Percentiles rank a stretch among this genome's conserved stretches.
Conservation (phyloP, 1,284 basidiomycete genomes). For the Ceratobasidium sp. region DNA sequence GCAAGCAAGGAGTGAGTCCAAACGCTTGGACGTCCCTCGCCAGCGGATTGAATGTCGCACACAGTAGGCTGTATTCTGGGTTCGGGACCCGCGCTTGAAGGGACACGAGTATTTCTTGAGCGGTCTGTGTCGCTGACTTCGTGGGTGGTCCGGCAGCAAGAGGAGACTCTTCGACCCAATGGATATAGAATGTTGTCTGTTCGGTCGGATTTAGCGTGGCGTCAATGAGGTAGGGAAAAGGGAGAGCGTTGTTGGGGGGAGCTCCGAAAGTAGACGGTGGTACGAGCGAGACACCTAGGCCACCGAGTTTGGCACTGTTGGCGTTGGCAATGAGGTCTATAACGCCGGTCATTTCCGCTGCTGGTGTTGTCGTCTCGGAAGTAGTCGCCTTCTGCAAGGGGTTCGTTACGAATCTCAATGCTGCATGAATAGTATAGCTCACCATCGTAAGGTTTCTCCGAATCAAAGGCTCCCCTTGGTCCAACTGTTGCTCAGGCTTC, state of each 20-base stretch:
- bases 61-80: background rate
- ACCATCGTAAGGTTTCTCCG: background rate
- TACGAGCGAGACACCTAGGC: background rate
- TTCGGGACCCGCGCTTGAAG: background rate
- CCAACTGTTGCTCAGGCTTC: background rate
- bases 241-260: background rate
- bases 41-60: slow-evolving; percentile 28
- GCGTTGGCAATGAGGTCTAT: slow-evolving; percentile 9
- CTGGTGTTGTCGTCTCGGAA: background rate
- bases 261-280: background rate
- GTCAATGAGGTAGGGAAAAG: slow-evolving; percentile 16
- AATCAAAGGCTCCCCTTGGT: background rate
- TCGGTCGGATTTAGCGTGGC: slow-evolving; percentile 17
- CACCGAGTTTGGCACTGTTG: slow-evolving; percentile 5
- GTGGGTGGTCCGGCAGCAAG: background rate
- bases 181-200: slow-evolving; percentile 25
- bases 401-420: background rate
- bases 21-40: slow-evolving; percentile 17
- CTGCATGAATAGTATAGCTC: background rate
- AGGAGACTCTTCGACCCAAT: background rate
- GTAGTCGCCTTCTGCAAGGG: background rate
- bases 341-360: background rate
- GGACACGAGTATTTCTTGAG: slow-evolving; percentile 24
- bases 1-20: slow-evolving; percentile 20
- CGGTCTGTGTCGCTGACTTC: background rate